Evolutionary conservation across 108 stramenopile genomes (phyloP).

Genomic region (Aureococcus anophagefferens): DNA sequence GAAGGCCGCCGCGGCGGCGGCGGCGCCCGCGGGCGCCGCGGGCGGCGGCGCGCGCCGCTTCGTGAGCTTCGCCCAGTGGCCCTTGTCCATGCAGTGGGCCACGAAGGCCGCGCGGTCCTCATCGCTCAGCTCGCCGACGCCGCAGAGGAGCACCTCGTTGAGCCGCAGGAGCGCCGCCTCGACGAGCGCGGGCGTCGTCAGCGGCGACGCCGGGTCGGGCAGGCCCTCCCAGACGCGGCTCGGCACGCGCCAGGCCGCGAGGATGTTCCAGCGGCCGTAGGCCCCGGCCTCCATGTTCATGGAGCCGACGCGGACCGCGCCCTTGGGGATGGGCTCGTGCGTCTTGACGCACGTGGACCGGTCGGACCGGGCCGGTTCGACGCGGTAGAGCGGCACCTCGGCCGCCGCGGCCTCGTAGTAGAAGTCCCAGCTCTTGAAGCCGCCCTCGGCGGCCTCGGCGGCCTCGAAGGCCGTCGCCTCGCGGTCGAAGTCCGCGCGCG

Average conservation of each 20-base stretch:
- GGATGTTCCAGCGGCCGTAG: constrained; percentile 44
- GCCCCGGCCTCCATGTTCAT: constrained; percentile 28
- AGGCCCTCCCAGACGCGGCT: not conserved
- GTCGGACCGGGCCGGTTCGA: constrained; percentile 34
- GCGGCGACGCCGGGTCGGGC: not conserved
- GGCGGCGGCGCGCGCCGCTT: too few species aligned
- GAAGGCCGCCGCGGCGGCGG: too few species aligned
- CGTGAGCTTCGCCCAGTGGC: constrained; percentile 32
- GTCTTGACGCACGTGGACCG: constrained; percentile 23
- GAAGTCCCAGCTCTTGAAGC: constrained; percentile 22
- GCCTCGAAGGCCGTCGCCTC: not conserved
- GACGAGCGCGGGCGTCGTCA: too few species aligned
- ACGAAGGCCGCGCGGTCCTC: constrained; percentile 25
- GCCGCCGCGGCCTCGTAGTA: constrained; percentile 31
- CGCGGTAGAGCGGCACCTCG: constrained; percentile 34
- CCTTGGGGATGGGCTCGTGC: constrained; percentile 14
- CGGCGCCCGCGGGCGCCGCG: too few species aligned
- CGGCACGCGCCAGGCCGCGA: constrained; percentile 37
- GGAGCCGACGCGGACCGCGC: constrained; percentile 31
- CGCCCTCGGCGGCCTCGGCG: not conserved
- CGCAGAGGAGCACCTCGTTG: constrained; percentile 38
- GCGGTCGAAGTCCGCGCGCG: too few species aligned
- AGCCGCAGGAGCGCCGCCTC: constrained; percentile 7
- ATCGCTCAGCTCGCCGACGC: constrained; percentile 29
- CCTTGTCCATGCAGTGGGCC: constrained; percentile 23